A percentile compares a stretch with the other conserved stretches of the same genome.
Evolutionary conservation across 192 early-diverging fungal species (phyloP).

Genomic region (Coemansia sp.): DNA sequence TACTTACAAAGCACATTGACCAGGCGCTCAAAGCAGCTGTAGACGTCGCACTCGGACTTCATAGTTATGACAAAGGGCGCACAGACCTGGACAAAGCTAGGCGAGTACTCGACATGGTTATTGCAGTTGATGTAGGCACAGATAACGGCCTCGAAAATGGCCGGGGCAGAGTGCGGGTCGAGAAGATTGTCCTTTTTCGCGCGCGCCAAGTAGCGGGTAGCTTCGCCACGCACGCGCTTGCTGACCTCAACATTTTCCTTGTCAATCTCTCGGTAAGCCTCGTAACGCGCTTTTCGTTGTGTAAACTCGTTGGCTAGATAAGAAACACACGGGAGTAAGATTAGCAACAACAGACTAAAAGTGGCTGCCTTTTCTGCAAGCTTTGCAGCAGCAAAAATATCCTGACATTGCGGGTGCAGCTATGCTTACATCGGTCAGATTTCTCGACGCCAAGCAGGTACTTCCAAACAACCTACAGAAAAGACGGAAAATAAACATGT

Average conservation of each 20-base stretch:
- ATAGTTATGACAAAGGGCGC: slow-evolving; percentile 82
- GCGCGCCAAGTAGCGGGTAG: slow-evolving; percentile 64
- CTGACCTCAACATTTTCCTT: slow-evolving; percentile 62
- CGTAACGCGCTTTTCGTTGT: slow-evolving; percentile 61
- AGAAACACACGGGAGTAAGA: not conserved
- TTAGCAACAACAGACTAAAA: not conserved
- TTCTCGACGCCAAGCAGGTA: slow-evolving; percentile 83
- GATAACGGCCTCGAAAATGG: slow-evolving; percentile 85
- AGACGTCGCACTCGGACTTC: slow-evolving; percentile 77
- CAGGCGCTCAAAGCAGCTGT: slow-evolving; percentile 81
- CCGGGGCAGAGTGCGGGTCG: slow-evolving; percentile 53
- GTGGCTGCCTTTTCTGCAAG: not conserved
- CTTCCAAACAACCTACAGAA: slow-evolving; percentile 79
- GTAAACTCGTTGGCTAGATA: slow-evolving; percentile 67
- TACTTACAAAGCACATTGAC: slow-evolving; percentile 68
- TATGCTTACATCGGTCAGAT: slow-evolving; percentile 66
- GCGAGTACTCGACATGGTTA: slow-evolving; percentile 75
- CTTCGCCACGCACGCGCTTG: slow-evolving; percentile 84
- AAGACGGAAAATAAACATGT: not conserved
- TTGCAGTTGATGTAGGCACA: slow-evolving; percentile 82
- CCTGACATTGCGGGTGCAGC: not conserved
- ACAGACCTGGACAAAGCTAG: slow-evolving; percentile 75
- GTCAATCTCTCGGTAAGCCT: slow-evolving; percentile 74
- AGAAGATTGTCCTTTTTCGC: slow-evolving; percentile 40
- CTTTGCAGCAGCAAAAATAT: not conserved